Conservation (phyloP, 169 alveolate species). For the Ichthyophthirius multifiliis region DNA sequence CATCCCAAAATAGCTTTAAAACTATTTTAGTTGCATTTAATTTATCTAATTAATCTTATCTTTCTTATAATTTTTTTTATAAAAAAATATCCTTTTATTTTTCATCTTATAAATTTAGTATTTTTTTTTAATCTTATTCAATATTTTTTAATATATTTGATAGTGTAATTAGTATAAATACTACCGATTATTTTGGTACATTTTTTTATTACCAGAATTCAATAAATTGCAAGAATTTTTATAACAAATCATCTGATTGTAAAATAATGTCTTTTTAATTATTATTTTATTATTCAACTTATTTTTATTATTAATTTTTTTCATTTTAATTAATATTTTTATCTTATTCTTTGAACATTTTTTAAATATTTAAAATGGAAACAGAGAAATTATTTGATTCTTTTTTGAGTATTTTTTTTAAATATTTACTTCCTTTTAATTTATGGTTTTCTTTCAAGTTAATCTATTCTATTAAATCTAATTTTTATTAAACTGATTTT, state of each 20-base stretch:
- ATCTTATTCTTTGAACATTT: no score
- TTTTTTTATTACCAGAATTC: conserved; percentile 36
- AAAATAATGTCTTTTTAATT: not conserved
- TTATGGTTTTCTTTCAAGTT: not conserved
- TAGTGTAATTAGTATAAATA: conserved; percentile 19
- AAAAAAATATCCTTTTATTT: not conserved
- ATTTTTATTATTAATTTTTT: no score
- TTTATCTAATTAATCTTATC: conserved; percentile 26
- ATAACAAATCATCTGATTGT: not conserved
- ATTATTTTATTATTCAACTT: no score
- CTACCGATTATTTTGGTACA: conserved; percentile 21
- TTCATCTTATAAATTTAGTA: no score
- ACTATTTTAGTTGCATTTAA: conserved; percentile 27
- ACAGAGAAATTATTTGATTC: not conserved
- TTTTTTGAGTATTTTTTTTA: not conserved
- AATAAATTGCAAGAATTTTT: not conserved
- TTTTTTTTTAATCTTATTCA: no score
- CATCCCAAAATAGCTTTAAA: conserved; percentile 28
- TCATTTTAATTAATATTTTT: no score
- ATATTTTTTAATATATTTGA: conserved; percentile 1
- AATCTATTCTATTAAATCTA: not conserved
- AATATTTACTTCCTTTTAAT: not conserved
- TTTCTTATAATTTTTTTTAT: not conserved
- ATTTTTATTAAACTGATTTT: conserved; percentile 25
- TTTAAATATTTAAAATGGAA: not conserved